A percentile compares a stretch with the other conserved stretches of the same genome.
Conservation (phyloP, 345 rosid species). For the Eucalyptus cloeziana region DNA sequence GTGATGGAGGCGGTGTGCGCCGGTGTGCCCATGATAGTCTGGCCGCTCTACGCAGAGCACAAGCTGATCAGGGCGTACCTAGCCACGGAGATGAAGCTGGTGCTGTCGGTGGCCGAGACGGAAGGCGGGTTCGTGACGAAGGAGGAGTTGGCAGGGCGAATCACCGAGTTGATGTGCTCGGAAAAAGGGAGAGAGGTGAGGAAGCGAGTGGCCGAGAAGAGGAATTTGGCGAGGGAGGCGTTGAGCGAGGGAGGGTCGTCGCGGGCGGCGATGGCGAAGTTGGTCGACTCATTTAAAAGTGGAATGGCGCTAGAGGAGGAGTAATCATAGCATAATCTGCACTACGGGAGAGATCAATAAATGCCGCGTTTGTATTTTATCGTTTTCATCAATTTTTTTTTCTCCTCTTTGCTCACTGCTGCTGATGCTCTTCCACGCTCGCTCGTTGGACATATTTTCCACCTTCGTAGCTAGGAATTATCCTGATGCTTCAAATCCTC, state of each 20-base stretch:
- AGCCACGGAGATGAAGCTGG: not conserved
- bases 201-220: not conserved
- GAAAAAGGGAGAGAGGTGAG: not conserved
- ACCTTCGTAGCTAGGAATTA: too few species aligned
- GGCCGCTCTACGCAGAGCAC: constrained; percentile 12
- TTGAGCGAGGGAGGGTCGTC: not conserved
- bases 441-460: too few species aligned
- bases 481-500: too few species aligned
- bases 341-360: too few species aligned
- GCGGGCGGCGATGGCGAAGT: not conserved
- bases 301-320: not conserved
- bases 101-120: not conserved
- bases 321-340: not conserved
- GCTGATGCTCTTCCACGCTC: too few species aligned
- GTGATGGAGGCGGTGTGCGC: constrained; percentile 16
- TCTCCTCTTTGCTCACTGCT: too few species aligned
- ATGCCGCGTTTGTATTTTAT: too few species aligned
- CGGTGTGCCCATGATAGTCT: constrained; percentile 3
- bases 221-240: not conserved
- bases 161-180: not conserved
- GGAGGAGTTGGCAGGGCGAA: not conserved
- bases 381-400: too few species aligned
- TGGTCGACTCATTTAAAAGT: not conserved
- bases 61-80: not conserved
- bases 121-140: not conserved